Evolutionary conservation across 2,329 filamentous ascomycete genomes (phyloP).

Genomic region (Ceratocystis eucalypticola): DNA sequence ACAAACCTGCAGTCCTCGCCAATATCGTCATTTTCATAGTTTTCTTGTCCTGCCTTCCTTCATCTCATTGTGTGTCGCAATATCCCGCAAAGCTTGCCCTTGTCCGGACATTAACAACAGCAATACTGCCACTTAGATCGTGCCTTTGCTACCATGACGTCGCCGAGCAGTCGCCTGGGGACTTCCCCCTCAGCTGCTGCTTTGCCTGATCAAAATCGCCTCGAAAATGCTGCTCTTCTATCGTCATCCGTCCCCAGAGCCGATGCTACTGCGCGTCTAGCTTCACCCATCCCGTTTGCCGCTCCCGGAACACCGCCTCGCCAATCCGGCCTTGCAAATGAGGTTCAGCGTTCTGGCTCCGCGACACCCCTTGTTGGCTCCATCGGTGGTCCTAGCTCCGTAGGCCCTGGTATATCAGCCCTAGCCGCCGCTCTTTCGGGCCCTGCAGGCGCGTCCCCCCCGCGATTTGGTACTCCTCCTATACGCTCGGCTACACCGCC

Average conservation of each 20-base stretch:
- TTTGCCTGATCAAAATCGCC: conserved; percentile 1
- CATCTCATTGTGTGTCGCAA: neutral
- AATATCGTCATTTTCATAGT: neutral
- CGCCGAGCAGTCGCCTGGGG: conserved; percentile 10
- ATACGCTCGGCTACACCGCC: conserved; percentile 45
- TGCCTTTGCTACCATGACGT: conserved; percentile 12
- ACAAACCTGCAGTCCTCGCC: neutral
- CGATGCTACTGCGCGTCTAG: conserved; percentile 38
- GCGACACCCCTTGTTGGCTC: conserved; percentile 31
- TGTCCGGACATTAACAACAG: neutral
- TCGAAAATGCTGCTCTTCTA: conserved; percentile 11
- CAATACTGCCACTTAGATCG: neutral
- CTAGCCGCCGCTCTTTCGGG: conserved; percentile 76
- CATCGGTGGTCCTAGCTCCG: conserved; percentile 47
- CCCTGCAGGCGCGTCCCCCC: conserved; percentile 55
- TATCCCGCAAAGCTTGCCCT: neutral
- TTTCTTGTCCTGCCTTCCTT: neutral
- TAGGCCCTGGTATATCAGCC: conserved; percentile 73
- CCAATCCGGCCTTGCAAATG: conserved; percentile 26
- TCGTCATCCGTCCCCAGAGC: conserved; percentile 17
- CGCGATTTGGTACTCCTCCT: conserved; percentile 54
- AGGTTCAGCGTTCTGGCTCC: conserved; percentile 29
- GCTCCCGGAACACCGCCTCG: conserved; percentile 32
- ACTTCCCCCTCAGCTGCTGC: conserved; percentile 7
- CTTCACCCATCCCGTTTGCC: conserved; percentile 40